phyloP scores from a whole-genome alignment of 2,329 filamentous ascomycete genomes.

The Lachnellula arida region DNA sequence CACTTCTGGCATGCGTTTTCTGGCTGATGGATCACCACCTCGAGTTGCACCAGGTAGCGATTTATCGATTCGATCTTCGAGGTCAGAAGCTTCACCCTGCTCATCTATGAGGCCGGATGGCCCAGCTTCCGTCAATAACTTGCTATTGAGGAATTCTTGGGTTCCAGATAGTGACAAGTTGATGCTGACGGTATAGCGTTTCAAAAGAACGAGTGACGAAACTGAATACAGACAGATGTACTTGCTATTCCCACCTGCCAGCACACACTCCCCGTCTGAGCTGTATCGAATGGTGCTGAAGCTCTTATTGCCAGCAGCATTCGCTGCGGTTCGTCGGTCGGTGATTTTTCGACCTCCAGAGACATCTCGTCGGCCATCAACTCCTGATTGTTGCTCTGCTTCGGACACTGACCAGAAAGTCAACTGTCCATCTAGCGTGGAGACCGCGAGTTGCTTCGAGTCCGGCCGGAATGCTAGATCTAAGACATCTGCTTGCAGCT shows the following conservation, averaged over 20 bases:
- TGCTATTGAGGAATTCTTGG: constrained; percentile 95
- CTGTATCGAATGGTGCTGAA: constrained; percentile 89
- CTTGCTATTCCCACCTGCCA: constrained; percentile 95
- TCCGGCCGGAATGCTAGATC: constrained; percentile 85
- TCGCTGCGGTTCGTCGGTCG: constrained; percentile 87
- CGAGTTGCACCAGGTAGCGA: constrained; percentile 81
- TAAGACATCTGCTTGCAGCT: constrained; percentile 86
- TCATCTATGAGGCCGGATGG: constrained; percentile 81
- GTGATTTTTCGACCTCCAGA: constrained; percentile 86
- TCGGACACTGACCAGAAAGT: constrained; percentile 93
- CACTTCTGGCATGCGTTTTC: constrained; percentile 75
- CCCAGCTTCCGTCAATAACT: constrained; percentile 83
- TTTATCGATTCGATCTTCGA: constrained; percentile 76
- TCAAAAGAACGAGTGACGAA: constrained; percentile 81
- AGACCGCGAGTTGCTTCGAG: constrained; percentile 83
- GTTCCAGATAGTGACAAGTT: constrained; percentile 96
- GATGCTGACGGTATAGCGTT: constrained; percentile 92
- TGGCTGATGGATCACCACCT: constrained; percentile 72
- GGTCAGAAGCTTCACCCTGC: constrained; percentile 81
- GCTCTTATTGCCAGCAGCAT: constrained; percentile 82
- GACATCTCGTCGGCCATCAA: constrained; percentile 88
- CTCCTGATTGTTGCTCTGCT: constrained; percentile 75
- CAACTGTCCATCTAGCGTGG: constrained; percentile 87
- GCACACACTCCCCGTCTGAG: constrained; percentile 82
- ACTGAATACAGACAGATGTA: constrained; percentile 98